phyloP scores from a whole-genome alignment of 164 flowering plant species.

The Umbellularia californica region DNA sequence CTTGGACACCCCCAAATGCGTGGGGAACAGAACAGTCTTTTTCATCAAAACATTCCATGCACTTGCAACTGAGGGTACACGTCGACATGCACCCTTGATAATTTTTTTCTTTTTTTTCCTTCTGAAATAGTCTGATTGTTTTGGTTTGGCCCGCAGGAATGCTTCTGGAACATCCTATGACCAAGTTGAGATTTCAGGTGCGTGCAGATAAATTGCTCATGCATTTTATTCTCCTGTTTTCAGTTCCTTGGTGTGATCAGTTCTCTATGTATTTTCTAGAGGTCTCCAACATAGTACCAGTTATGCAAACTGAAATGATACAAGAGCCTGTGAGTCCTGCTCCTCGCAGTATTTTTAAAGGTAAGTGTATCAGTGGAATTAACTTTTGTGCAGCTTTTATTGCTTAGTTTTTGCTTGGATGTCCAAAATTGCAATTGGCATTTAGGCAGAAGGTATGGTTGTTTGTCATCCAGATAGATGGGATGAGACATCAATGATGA shows the following conservation, averaged over 20 bases:
- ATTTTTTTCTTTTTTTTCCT: neutral
- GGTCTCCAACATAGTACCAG: constrained; percentile 39
- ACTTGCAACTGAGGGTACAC: neutral
- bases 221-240: neutral
- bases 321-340: constrained; percentile 36
- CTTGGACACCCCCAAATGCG: neutral
- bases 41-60: neutral
- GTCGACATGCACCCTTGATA: neutral
- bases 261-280: constrained; percentile 27
- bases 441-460: neutral
- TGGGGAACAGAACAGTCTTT: neutral
- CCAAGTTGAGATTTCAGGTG: constrained; percentile 66
- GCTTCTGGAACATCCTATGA: constrained; percentile 41
- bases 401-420: constrained; percentile 4
- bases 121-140: constrained; percentile 1
- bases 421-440: neutral
- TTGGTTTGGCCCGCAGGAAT: constrained; percentile 33
- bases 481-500: neutral
- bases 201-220: constrained; percentile 6
- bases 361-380: constrained; percentile 21
- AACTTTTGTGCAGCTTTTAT: neutral
- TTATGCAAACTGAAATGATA: constrained; percentile 30
- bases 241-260: neutral
- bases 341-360: constrained; percentile 60
- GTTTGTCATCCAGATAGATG: neutral